Evolutionary conservation across 169 alveolate species (phyloP), one percentile per base, ranked within the genome.

Genomic region (Perkinsus olseni): DNA sequence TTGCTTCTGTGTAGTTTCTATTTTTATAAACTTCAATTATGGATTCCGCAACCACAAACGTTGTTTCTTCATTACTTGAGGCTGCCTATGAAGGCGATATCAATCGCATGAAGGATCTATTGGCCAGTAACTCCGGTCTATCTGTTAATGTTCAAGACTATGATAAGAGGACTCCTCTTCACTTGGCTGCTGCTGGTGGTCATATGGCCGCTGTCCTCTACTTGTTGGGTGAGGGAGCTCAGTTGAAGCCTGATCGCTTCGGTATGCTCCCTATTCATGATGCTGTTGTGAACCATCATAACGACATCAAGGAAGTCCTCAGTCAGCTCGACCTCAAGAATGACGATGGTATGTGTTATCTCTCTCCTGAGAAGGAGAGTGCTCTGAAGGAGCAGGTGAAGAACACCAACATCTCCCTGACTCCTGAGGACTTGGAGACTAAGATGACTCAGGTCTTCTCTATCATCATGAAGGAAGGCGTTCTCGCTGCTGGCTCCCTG

Each of bases 181-280:
- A 91, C 51, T 48, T 91, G 74, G 92, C 92, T 48, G 92, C 92
- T n/a, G 21, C 38, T 48, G n/a, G 34, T 48, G 92, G 92, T 28
- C 92, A 91, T 48, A 13, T 91, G 74, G 20, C 24, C 21, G 92
- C 39, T 28, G 51, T 91, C 31, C 34, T 28, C 74, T 91, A 13
- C 74, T 21, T 91, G 92, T 48, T 91, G 34, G 92, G 50, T 40
- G 50, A 39, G 13, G 92, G 92, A 28, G 92, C 92, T 24, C 24
- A 39, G 31, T 8, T 28, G 74, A 38, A 91, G 92, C 74, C 74
- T 28, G 92, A 91, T 74, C 92, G 92, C 39, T 91, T 91, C 50
- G 92, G 92, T 13, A 38, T 91, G 92, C 92, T 91, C 39, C 92
- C 92, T 21, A 91, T 91, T 74, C 92, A 91, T 74, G 92, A 91